Evolutionary conservation across 2,329 filamentous ascomycete species (phyloP), one percentile per base, ranked within the genome.

Genomic region (Davidsoniella neocaledoniae): DNA sequence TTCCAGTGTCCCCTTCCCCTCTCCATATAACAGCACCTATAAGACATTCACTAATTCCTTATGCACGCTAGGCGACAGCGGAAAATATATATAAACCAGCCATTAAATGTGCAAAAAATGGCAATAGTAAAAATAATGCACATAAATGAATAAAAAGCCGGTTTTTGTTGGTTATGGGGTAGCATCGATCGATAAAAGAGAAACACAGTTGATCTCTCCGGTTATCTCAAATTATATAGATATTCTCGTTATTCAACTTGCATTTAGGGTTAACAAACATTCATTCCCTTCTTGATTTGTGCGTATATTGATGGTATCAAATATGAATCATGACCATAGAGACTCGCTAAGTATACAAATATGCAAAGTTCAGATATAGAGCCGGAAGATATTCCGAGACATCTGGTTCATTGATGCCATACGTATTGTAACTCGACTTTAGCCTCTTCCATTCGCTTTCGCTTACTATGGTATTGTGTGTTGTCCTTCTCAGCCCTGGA

Each of bases 81-180:
- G 25, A 43, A 25, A 12, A 43, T 43, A 25, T 21, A 21, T 21
- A 5, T 21, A 21, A 21, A 43, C 19, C 19, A 43, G 9, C 19
- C 19, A 8, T 19, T 23, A 23, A 21, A 19, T 17, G 14, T 14
- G 1, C 17, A 17, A 43, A 9, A 19, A 17, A 12, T 10, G 5
- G 19, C 10, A 25, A 14, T 25, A 43, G 19, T 17, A 43, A 43
- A 23, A 21, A 17, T 1, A 21, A 21, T 10, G 21, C 21, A 33
- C 10, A 10, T 17, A 50, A 12, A 39, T 36, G 19, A 17, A 41
- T 6, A 38, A 12, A 38, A 50, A 50, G 48, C 48, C 42, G 48
- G 48, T 50, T 50, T 50, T 50, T 40, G 48, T 50, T 50, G 48
- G 29, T 46, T 50, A 6, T 29, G 41, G 23, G 21, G 48, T 50